These are phyloP conservation scores for Claviceps paspali DNA, from an alignment of 2,329 filamentous ascomycete species.

Conservation along the genomic window DNA sequence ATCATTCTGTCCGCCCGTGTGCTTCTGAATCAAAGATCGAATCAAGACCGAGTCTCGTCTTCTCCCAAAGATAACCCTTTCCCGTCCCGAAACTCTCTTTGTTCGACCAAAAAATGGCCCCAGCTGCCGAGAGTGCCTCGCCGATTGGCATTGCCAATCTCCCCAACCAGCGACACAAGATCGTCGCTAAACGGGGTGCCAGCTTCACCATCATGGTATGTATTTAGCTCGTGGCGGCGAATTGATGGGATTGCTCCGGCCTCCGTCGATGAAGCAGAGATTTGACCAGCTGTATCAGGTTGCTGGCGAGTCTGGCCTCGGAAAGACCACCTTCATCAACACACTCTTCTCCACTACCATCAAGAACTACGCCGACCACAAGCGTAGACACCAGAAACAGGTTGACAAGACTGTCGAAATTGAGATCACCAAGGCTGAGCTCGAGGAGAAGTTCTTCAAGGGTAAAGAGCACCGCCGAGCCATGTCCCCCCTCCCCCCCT, in stretches of 20 bases:
- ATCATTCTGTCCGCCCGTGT: constrained; percentile 2
- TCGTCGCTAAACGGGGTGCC: constrained; percentile 72
- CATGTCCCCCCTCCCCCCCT: no score
- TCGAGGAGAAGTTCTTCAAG: constrained; percentile 99
- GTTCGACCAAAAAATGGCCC: constrained; percentile 35
- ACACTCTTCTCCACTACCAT: constrained; percentile 99
- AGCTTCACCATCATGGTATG: constrained; percentile 97
- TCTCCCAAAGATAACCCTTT: neutral
- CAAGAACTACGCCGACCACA: constrained; percentile 99
- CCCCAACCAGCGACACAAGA: constrained; percentile 62
- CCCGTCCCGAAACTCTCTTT: constrained; percentile 6
- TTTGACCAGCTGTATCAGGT: constrained; percentile 40
- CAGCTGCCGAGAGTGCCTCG: constrained; percentile 44
- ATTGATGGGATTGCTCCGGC: neutral
- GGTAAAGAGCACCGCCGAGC: constrained; percentile 45
- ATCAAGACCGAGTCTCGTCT: neutral
- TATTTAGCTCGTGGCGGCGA: neutral
- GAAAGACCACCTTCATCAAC: constrained; percentile 99
- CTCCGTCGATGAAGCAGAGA: neutral
- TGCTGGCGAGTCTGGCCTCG: constrained; percentile 93
- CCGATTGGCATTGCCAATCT: constrained; percentile 62
- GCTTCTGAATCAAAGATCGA: neutral
- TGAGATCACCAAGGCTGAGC: constrained; percentile 98
- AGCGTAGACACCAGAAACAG: constrained; percentile 97
- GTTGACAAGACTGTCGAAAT: constrained; percentile 99